Percentiles rank a stretch among this genome's conserved stretches.
Conservation (phyloP, 140 eudicot species). For the Senecio squalidus region DNA sequence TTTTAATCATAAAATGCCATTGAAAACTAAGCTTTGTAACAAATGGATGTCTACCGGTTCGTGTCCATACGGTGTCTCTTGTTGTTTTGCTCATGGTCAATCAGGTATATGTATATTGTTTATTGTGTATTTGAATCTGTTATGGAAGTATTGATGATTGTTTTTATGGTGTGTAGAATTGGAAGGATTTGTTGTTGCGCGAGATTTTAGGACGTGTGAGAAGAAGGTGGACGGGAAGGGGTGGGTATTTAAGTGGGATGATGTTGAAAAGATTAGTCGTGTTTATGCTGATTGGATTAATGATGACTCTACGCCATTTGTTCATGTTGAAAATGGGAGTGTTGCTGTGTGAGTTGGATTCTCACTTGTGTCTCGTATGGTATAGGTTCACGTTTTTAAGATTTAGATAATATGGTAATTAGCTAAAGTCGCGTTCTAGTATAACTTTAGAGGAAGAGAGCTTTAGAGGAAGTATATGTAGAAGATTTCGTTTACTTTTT, state of each 20-base stretch:
- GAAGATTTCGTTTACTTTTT: neutral
- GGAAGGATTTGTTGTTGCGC: slow-evolving; percentile 11
- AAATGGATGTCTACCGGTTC: slow-evolving; percentile 39
- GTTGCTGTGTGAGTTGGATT: slow-evolving; percentile 1
- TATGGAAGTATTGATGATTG: slow-evolving; percentile 20
- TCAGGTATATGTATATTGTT: too few species aligned
- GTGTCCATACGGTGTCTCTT: slow-evolving; percentile 43
- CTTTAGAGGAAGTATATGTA: neutral
- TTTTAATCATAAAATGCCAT: slow-evolving; percentile 28
- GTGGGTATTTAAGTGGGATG: slow-evolving; percentile 36
- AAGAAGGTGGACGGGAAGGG: slow-evolving; percentile 18
- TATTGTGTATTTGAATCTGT: too few species aligned
- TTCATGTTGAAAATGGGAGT: neutral
- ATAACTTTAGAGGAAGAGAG: too few species aligned
- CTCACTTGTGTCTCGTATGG: neutral
- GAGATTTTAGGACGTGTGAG: slow-evolving; percentile 19
- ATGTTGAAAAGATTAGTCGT: slow-evolving; percentile 36
- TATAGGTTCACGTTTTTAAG: slow-evolving; percentile 1
- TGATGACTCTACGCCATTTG: slow-evolving; percentile 3
- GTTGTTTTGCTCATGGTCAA: slow-evolving; percentile 68
- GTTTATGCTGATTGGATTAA: slow-evolving; percentile 79
- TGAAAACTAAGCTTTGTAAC: slow-evolving; percentile 53
- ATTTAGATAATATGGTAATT: too few species aligned
- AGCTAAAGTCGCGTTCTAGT: neutral
- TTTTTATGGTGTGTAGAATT: slow-evolving; percentile 23